These are phyloP conservation scores for Schoenoplectus tabernaemontani DNA, from an alignment of 202 grass and related monocot genomes.

Conservation along the genomic window DNA sequence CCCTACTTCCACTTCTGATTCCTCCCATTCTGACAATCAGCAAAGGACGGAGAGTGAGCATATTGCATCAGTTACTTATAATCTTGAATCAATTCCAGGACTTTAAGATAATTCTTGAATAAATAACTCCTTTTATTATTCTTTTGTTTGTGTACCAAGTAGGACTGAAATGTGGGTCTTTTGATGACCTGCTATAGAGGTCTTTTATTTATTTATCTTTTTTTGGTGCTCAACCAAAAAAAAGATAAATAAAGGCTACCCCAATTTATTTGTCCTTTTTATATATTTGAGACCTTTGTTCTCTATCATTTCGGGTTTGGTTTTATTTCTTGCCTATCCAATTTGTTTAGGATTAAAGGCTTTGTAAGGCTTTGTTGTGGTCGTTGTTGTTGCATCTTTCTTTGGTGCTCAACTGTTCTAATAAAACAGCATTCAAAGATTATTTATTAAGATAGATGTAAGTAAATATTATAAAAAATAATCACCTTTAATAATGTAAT, in stretches of 20 bases:
- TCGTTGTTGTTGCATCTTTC: too few relatives aligned
- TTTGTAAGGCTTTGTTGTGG: too few relatives aligned
- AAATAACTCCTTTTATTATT: slow-evolving; percentile 10
- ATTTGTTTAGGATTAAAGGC: too few relatives aligned
- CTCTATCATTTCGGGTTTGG: too few relatives aligned
- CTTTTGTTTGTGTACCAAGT: slow-evolving; percentile 12
- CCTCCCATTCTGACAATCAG: slow-evolving; percentile 35
- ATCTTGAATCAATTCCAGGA: slow-evolving; percentile 87
- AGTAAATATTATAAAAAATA: neutral
- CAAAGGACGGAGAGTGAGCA: slow-evolving; percentile 23
- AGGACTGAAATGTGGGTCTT: neutral
- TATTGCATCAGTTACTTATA: slow-evolving; percentile 47
- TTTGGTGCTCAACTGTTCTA: neutral
- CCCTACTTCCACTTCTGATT: neutral
- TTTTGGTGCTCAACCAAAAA: too few relatives aligned
- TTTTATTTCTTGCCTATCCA: too few relatives aligned
- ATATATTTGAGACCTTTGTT: too few relatives aligned
- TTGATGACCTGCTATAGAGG: slow-evolving; percentile 12
- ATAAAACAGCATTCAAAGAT: neutral
- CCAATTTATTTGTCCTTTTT: too few relatives aligned
- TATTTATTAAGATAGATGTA: neutral
- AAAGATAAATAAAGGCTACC: too few relatives aligned
- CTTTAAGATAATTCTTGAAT: slow-evolving; percentile 37
- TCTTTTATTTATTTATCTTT: neutral
- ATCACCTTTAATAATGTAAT: neutral